Evolutionary conservation across 257 asterid species (phyloP).

Genomic region (Avicennia marina): DNA sequence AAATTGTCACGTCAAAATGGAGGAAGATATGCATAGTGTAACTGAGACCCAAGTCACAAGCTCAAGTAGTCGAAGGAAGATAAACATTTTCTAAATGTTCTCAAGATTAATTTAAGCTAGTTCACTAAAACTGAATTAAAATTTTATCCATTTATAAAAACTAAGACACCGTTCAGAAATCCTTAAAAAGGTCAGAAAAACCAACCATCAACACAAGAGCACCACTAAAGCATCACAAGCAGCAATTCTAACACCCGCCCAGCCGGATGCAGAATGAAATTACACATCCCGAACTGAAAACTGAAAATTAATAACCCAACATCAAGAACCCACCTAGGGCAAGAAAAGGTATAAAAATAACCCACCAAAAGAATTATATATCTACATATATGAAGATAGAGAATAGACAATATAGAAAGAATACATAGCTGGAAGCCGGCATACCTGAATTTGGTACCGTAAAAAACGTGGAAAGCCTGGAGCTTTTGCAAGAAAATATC

Average conservation of each 20-base stretch:
- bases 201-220: not conserved
- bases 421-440: not conserved
- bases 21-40: too few species aligned
- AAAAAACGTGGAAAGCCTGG: constrained; percentile 51
- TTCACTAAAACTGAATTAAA: too few species aligned
- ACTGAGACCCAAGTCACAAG: too few species aligned
- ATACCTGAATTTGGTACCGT: constrained; percentile 48
- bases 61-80: too few species aligned
- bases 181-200: not conserved
- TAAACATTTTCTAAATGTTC: not conserved
- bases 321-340: too few species aligned
- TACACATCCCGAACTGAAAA: constrained; percentile 1
- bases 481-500: constrained; percentile 66
- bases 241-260: constrained; percentile 11
- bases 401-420: not conserved
- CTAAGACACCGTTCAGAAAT: not conserved
- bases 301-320: too few species aligned
- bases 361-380: not conserved
- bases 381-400: too few species aligned
- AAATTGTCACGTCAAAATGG: too few species aligned
- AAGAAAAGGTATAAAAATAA: not conserved
- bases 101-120: too few species aligned
- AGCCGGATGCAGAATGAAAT: too few species aligned
- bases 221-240: too few species aligned
- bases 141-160: too few species aligned